phyloP scores from a whole-genome alignment of 2,329 filamentous ascomycete species.

The Pseudogymnoascus sp. region DNA sequence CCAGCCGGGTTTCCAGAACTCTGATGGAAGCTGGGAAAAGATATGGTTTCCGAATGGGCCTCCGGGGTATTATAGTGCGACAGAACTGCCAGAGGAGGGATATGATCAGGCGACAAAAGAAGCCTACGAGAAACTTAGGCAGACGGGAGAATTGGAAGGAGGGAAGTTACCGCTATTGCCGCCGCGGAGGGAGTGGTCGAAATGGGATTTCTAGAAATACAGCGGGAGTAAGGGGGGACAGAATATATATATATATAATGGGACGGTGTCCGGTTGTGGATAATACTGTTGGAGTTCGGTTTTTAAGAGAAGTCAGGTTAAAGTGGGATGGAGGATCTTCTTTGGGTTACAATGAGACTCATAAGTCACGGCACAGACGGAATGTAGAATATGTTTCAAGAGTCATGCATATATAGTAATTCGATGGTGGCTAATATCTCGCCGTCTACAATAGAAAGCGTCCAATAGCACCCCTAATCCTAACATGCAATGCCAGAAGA shows the following conservation, averaged over 20 bases:
- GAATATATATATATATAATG: neutral
- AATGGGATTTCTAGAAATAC: conserved; percentile 56
- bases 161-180: conserved; percentile 68
- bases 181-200: conserved; percentile 66
- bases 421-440: neutral
- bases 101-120: conserved; percentile 52
- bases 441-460: neutral
- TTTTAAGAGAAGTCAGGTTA: neutral
- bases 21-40: conserved; percentile 49
- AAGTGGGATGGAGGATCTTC: neutral
- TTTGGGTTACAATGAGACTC: neutral
- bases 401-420: conserved; percentile 8
- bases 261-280: conserved; percentile 2
- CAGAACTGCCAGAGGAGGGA: conserved; percentile 46
- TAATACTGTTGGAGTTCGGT: conserved; percentile 6
- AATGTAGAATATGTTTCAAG: conserved; percentile 7
- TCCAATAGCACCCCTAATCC: neutral
- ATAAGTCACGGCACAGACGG: neutral
- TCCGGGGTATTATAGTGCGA: conserved; percentile 53
- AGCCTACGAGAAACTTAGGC: conserved; percentile 55
- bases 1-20: conserved; percentile 38
- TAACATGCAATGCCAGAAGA: conserved; percentile 4
- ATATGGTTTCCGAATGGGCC: conserved; percentile 69
- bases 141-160: conserved; percentile 59
- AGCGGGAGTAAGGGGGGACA: neutral